These are phyloP conservation scores for Senna siamea DNA, from an alignment of 306 rosid genomes.

Conservation along the genomic window DNA sequence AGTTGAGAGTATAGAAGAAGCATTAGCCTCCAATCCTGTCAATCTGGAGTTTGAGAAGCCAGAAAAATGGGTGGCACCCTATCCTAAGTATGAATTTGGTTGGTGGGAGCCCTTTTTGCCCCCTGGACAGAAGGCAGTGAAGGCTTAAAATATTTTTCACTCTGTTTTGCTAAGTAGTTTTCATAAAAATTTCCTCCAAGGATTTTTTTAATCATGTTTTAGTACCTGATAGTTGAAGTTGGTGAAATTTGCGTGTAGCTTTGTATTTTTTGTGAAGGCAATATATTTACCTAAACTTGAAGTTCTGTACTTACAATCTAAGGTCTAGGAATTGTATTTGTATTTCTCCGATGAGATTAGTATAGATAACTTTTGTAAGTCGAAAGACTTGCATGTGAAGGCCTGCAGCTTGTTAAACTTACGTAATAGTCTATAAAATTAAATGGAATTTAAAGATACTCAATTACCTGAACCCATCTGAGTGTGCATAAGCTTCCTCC, in stretches of 20 bases:
- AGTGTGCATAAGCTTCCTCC: slow-evolving; percentile 8
- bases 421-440: not conserved
- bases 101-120: slow-evolving; percentile 92
- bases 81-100: slow-evolving; percentile 82
- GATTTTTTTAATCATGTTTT: slow-evolving; percentile 26
- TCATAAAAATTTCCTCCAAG: slow-evolving; percentile 2
- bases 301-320: slow-evolving; percentile 31
- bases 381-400: slow-evolving; percentile 28
- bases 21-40: slow-evolving; percentile 82
- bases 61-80: slow-evolving; percentile 94
- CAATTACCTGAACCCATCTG: not conserved
- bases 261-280: slow-evolving; percentile 43
- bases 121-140: slow-evolving; percentile 61
- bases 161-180: slow-evolving; percentile 26
- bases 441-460: no score
- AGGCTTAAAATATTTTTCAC: slow-evolving; percentile 48
- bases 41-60: slow-evolving; percentile 81
- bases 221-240: slow-evolving; percentile 37
- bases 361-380: slow-evolving; percentile 30
- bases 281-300: slow-evolving; percentile 21
- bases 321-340: slow-evolving; percentile 47
- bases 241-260: slow-evolving; percentile 43
- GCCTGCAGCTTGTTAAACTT: not conserved
- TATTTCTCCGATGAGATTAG: slow-evolving; percentile 36
- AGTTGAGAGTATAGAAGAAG: slow-evolving; percentile 77